Evolutionary conservation across 108 stramenopile genomes (phyloP).

Genomic region (Schizochytrium sp.): DNA sequence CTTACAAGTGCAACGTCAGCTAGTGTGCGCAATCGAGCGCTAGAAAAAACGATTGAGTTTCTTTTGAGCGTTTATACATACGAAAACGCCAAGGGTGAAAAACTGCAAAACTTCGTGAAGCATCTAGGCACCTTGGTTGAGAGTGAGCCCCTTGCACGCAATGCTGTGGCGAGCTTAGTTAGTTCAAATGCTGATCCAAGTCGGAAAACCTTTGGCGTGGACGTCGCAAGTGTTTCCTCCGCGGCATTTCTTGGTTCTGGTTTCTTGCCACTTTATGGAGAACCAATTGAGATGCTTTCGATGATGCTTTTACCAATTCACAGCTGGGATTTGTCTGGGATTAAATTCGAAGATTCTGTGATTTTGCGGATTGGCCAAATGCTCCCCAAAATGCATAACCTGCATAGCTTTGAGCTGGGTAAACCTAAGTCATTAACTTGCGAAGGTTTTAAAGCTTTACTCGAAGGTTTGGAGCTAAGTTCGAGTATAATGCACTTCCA

Average conservation of each 20-base stretch:
- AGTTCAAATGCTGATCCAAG: not conserved
- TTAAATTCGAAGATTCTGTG: not conserved
- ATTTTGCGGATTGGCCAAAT: not conserved
- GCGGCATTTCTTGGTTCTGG: not conserved
- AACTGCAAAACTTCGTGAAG: not conserved
- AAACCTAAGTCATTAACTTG: not conserved
- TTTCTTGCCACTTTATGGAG: not conserved
- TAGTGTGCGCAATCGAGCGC: not conserved
- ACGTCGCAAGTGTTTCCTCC: not conserved
- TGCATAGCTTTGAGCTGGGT: conserved; percentile 1
- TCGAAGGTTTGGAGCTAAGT: not conserved
- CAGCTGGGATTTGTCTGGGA: not conserved
- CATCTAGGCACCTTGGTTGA: not conserved
- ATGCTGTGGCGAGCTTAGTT: not conserved
- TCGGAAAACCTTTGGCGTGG: not conserved
- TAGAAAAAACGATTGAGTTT: not conserved
- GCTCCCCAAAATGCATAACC: not conserved
- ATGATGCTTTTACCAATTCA: not conserved
- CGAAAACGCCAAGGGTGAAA: not conserved
- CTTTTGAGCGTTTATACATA: not conserved
- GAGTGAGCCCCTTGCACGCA: not conserved
- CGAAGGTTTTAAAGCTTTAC: not conserved
- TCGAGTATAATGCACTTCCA: not conserved
- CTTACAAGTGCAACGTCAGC: not conserved
- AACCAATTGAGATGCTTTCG: not conserved